phyloP scores from a whole-genome alignment of 2,329 filamentous ascomycete genomes.

The Talaromyces sp. region DNA sequence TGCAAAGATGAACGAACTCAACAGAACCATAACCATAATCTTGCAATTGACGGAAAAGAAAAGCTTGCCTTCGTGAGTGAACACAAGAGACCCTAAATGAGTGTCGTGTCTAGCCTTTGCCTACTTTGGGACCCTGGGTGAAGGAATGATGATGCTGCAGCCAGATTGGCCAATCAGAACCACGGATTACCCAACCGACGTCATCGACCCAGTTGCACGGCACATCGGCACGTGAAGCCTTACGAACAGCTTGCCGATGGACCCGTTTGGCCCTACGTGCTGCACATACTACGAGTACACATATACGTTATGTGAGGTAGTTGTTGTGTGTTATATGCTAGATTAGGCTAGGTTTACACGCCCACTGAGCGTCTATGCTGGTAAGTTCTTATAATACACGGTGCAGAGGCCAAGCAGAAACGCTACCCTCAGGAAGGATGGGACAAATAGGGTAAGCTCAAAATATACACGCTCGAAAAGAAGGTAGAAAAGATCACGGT shows the following conservation, averaged over 20 bases:
- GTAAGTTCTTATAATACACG: constrained; percentile 8
- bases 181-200: neutral
- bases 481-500: neutral
- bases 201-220: neutral
- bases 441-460: neutral
- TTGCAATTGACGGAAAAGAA: constrained; percentile 2
- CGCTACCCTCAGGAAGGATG: neutral
- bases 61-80: neutral
- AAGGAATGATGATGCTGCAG: constrained; percentile 2
- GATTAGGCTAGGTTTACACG: constrained; percentile 1
- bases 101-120: neutral
- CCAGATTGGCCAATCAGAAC: neutral
- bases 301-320: neutral
- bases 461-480: constrained; percentile 10
- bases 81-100: neutral
- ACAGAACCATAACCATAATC: constrained; percentile 12
- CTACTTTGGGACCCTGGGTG: neutral
- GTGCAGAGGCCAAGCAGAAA: neutral
- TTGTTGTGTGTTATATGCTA: neutral
- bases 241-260: neutral
- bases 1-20: constrained; percentile 3
- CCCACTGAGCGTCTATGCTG: neutral
- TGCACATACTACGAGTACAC: too few species aligned
- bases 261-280: neutral
- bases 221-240: constrained; percentile 2